Percentiles rank a stretch among this genome's conserved stretches.
Conservation (phyloP, 139 green algal genomes). For the Volvox africanus region DNA sequence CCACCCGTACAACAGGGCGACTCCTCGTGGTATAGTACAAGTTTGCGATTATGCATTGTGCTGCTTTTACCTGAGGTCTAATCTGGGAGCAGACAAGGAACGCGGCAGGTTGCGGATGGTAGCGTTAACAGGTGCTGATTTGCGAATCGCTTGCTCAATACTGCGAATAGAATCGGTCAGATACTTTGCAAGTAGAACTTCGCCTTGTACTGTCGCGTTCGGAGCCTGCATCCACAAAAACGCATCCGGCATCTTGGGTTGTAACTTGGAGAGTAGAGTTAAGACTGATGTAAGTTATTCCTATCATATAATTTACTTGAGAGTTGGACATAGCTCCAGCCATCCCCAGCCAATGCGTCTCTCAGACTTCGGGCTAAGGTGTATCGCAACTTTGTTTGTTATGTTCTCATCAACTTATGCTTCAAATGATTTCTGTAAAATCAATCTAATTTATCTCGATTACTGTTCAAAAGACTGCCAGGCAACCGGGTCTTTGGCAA, state of each 20-base stretch:
- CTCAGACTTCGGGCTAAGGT: not conserved
- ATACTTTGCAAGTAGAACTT: slow-evolving; percentile 31
- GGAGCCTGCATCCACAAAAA: not conserved
- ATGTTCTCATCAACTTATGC: too few species aligned
- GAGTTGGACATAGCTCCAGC: not conserved
- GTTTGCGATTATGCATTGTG: not conserved
- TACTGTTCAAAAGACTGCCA: not conserved
- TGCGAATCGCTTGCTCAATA: slow-evolving; percentile 22
- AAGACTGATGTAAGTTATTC: not conserved
- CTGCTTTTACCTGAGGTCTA: not conserved
- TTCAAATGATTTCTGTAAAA: too few species aligned
- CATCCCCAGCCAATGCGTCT: not conserved
- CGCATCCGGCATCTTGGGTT: not conserved
- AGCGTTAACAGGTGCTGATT: not conserved
- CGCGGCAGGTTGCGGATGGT: not conserved
- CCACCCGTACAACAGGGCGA: not conserved
- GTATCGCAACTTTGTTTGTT: not conserved
- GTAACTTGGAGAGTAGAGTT: not conserved
- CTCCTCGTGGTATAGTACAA: not conserved
- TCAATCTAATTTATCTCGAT: not conserved
- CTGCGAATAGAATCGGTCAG: slow-evolving; percentile 36
- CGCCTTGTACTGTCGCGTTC: not conserved
- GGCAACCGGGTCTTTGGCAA: not conserved
- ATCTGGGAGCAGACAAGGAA: slow-evolving; percentile 10
- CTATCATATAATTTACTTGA: not conserved